Percentiles rank a stretch among this genome's conserved stretches.
Evolutionary conservation across 2,329 filamentous ascomycete genomes (phyloP).

Genomic region (Aspergillus ochraceoroseus): DNA sequence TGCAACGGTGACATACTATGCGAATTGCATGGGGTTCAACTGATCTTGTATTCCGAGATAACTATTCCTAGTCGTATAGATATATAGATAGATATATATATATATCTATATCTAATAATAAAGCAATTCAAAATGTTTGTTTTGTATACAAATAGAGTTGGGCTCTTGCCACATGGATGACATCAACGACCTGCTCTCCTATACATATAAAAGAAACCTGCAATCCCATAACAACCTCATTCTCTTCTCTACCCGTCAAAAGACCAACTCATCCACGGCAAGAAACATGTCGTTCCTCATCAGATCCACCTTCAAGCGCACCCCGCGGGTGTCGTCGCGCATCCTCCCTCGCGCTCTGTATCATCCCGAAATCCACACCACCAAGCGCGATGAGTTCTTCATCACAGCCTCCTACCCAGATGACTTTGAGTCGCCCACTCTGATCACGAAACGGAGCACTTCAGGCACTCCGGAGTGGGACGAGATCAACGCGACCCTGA

Average conservation of each 20-base stretch:
- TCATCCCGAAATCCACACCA: conserved; percentile 9
- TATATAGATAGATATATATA: not conserved
- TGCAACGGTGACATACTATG: conserved; percentile 22
- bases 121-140: conserved; percentile 5
- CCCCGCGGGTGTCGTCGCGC: conserved; percentile 3
- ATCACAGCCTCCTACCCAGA: conserved; percentile 9
- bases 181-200: conserved; percentile 10
- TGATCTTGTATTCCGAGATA: not conserved
- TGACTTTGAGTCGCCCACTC: conserved; percentile 7
- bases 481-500: conserved; percentile 8
- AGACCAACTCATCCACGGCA: not conserved
- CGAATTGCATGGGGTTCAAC: conserved; percentile 17
- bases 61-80: not conserved
- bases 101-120: conserved; percentile 4
- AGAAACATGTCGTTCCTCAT: conserved; percentile 7
- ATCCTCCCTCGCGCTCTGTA: conserved; percentile 9
- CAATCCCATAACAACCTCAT: not conserved
- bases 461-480: conserved; percentile 7
- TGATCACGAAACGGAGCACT: conserved; percentile 4
- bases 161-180: conserved; percentile 10
- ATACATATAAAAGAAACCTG: not conserved
- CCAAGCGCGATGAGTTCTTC: conserved; percentile 12
- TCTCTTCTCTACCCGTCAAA: not conserved
- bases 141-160: conserved; percentile 1
- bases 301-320: conserved; percentile 7